Conservation (phyloP, 2,329 filamentous ascomycete species). For the Apiospora sp. region DNA sequence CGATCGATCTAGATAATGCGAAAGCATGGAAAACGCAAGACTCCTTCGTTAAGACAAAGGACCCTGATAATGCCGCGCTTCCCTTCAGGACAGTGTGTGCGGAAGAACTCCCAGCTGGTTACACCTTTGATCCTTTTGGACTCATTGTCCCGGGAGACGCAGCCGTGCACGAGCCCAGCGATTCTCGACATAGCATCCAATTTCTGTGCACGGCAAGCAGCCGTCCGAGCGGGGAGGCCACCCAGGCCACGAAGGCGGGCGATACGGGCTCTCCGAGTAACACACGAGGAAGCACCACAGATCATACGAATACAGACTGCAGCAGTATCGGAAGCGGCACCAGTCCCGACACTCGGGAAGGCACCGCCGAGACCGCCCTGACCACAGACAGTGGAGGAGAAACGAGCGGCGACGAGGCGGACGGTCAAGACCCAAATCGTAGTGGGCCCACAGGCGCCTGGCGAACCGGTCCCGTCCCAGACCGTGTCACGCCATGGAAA, state of each 20-base stretch:
- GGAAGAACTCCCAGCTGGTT: conserved; percentile 17
- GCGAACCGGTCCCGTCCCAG: neutral
- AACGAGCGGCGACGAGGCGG: conserved; percentile 9
- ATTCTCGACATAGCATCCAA: conserved; percentile 16
- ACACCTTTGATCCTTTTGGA: conserved; percentile 13
- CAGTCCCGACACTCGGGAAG: neutral
- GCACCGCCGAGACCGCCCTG: conserved; percentile 10
- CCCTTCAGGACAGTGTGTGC: conserved; percentile 3
- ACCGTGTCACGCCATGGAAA: neutral
- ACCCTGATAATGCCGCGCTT: conserved; percentile 3
- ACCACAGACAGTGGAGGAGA: conserved; percentile 12
- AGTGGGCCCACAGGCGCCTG: neutral
- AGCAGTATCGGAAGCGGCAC: conserved; percentile 18
- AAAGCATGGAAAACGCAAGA: conserved; percentile 9
- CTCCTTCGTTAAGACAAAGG: conserved; percentile 17
- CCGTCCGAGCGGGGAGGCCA: neutral
- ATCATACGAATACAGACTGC: conserved; percentile 11
- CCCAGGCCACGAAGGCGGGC: conserved; percentile 3
- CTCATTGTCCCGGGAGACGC: conserved; percentile 21
- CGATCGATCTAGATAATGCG: conserved; percentile 22
- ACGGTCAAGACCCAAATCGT: conserved; percentile 4
- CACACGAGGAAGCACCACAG: conserved; percentile 11
- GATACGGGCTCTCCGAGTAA: neutral
- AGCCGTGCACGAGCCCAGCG: neutral
- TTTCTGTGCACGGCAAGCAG: neutral